Evolutionary conservation across 441 rosid genomes (phyloP).

Genomic region (Pelargonium australe): DNA sequence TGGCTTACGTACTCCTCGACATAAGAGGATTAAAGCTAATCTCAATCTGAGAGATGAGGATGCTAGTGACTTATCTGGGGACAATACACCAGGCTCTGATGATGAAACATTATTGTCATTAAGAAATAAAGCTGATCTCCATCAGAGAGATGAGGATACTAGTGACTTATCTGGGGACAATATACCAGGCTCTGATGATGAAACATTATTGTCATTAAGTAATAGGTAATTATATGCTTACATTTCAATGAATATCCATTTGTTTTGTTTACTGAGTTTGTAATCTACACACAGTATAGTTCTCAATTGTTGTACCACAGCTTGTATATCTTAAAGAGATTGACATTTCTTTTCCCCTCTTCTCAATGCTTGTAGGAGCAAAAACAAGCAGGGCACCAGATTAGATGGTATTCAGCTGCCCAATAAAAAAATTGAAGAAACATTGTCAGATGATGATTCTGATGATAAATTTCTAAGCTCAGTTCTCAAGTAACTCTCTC

Average conservation of each 20-base stretch:
- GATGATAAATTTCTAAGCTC: conserved; percentile 4
- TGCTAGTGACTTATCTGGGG: conserved; percentile 29
- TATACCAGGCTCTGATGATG: conserved; percentile 44
- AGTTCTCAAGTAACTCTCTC: conserved; percentile 6
- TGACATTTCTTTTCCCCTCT: conserved; percentile 2
- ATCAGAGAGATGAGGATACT: conserved; percentile 46
- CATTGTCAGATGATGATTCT: neutral
- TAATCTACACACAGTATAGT: neutral
- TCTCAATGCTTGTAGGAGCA: conserved; percentile 2
- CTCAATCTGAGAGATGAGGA: conserved; percentile 49
- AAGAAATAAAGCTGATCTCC: conserved; percentile 38
- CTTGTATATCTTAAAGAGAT: neutral
- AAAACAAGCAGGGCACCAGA: conserved; percentile 2
- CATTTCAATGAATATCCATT: conserved; percentile 6
- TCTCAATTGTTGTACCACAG: neutral
- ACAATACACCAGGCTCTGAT: conserved; percentile 38
- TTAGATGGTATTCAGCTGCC: neutral
- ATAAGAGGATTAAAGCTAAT: conserved; percentile 36
- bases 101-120: conserved; percentile 62
- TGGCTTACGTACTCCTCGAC: conserved; percentile 46
- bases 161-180: conserved; percentile 32
- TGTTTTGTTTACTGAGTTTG: neutral
- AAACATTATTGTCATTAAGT: conserved; percentile 61
- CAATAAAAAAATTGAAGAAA: neutral
- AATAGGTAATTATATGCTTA: conserved; percentile 17